Base-by-base conservation (phyloP, 106 monocot genomes). In the Phalaenopsis aphrodite region DNA sequence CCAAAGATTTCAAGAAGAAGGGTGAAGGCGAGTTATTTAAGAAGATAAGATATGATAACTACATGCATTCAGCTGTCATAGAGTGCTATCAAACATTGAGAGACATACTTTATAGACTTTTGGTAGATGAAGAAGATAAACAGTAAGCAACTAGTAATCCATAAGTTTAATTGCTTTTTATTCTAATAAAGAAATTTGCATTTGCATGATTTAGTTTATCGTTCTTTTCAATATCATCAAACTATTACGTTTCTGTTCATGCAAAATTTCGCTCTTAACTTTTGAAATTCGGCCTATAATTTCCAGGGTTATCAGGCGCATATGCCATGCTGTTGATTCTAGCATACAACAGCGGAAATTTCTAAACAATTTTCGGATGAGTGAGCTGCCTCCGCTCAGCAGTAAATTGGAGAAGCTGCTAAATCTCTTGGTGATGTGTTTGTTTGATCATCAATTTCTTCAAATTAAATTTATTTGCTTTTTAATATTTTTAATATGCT, bases 41-140 rank as follows among this genome's bases (percentile, higher is more conserved):
- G 75, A 94, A 88, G 85, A 92, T 98, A 78, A 83, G 77, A 30
- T 73, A 91, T 88, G 98, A 98, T 84, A 84, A 76, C 52, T 98
- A 98, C 81, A 98, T 94, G 89, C 65, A 39, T 23, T 78, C 79
- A 80, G 94, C 98, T 41, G 84, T 98, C 38, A 87, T 85, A 78
- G 98, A 98, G 88, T 94, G 98, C 83, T 98, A 98, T 57, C 77
- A 98, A 68, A 92, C 91, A 72, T 85, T 94, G 52, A 82, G 80
- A 78, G 85, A 88, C n/a, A 89, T 94, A 78, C 89, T 98, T 65
- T 79, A 67, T 75, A 75, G 67, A 46, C 90, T 98, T 89, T 77
- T 98, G 72, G 43, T 79, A 42, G 85, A 92, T 68, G 77, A 83
- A 37, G 79, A 77, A 15, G 94, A 94, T 78, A 88, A 75, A 81